Evolutionary conservation across 129 eudicot genomes (phyloP).

Genomic region (Escallonia rubra): DNA sequence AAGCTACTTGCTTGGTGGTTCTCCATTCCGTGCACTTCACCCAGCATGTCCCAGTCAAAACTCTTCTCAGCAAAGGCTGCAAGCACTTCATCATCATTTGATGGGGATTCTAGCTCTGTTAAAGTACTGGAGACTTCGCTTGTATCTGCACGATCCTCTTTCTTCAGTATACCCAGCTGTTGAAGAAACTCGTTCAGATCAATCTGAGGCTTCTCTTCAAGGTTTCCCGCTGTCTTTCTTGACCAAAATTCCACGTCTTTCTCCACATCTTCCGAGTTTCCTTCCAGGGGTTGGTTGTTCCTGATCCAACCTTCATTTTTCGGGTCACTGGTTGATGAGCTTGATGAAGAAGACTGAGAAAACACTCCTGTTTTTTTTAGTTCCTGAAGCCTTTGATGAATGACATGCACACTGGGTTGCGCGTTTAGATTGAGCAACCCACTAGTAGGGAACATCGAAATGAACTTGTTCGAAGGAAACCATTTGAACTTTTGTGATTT

Average conservation of each 20-base stretch:
- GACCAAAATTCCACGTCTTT: constrained; percentile 17
- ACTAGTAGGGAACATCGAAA: constrained; percentile 53
- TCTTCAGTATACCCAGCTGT: constrained; percentile 76
- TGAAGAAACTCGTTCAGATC: constrained; percentile 89
- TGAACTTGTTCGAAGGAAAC: constrained; percentile 66
- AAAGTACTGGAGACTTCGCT: constrained; percentile 10
- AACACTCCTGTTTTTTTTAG: constrained; percentile 46
- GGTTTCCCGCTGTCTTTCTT: constrained; percentile 1
- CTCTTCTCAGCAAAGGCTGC: constrained; percentile 29
- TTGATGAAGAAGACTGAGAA: constrained; percentile 29
- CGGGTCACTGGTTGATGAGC: constrained; percentile 50
- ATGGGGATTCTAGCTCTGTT: constrained; percentile 36
- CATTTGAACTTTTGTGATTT: constrained; percentile 85
- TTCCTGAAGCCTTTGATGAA: constrained; percentile 86
- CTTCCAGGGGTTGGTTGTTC: constrained; percentile 12
- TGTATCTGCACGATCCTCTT: constrained; percentile 25
- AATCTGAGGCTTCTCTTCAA: constrained; percentile 82
- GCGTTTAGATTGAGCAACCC: constrained; percentile 77
- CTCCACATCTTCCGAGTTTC: constrained; percentile 2
- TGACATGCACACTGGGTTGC: constrained; percentile 86
- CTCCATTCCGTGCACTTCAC: constrained; percentile 51
- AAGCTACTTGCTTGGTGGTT: constrained; percentile 24
- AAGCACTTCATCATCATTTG: constrained; percentile 28
- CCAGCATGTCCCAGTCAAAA: constrained; percentile 70
- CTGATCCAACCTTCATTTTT: constrained; percentile 19